phyloP scores from a whole-genome alignment of 2,329 filamentous ascomycete genomes.

The Aspergillus arachidicola region DNA sequence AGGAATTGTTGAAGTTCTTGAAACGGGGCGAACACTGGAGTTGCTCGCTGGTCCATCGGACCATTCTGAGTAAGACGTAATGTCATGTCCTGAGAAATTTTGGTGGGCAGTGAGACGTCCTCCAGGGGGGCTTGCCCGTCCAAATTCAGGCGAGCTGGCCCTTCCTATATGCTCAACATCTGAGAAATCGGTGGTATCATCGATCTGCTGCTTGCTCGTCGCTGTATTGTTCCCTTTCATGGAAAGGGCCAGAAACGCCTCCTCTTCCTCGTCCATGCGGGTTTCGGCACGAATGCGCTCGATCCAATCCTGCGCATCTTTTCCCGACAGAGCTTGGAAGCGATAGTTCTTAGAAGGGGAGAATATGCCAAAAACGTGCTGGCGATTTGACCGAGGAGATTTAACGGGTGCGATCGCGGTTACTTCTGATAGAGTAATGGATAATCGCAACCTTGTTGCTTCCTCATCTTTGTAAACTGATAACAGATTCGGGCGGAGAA shows the following conservation, averaged over 20 bases:
- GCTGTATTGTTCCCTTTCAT: conserved; percentile 24
- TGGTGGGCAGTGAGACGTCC: conserved; percentile 42
- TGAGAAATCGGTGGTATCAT: conserved; percentile 47
- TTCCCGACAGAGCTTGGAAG: conserved; percentile 72
- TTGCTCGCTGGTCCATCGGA: conserved; percentile 60
- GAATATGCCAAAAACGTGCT: conserved; percentile 90
- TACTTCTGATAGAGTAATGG: conserved; percentile 84
- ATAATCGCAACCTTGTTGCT: conserved; percentile 85
- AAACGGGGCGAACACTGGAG: conserved; percentile 26
- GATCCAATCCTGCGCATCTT: conserved; percentile 86
- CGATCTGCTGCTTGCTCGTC: conserved; percentile 33
- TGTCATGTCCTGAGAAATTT: conserved; percentile 65
- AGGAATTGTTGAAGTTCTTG: conserved; percentile 31
- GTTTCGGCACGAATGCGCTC: conserved; percentile 76
- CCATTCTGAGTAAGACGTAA: conserved; percentile 83
- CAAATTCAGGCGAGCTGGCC: conserved; percentile 39
- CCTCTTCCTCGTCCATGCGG: conserved; percentile 84
- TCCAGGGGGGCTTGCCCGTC: conserved; percentile 31
- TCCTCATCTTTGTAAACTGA: conserved; percentile 92
- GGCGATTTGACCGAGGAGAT: conserved; percentile 82
- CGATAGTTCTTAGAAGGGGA: conserved; percentile 90
- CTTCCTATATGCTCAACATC: conserved; percentile 38
- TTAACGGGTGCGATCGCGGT: conserved; percentile 88
- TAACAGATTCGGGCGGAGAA: conserved; percentile 84
- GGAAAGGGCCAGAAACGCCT: conserved; percentile 66